Evolutionary conservation across 169 alveolate species (phyloP).

Genomic region (Plasmodium vivax): DNA sequence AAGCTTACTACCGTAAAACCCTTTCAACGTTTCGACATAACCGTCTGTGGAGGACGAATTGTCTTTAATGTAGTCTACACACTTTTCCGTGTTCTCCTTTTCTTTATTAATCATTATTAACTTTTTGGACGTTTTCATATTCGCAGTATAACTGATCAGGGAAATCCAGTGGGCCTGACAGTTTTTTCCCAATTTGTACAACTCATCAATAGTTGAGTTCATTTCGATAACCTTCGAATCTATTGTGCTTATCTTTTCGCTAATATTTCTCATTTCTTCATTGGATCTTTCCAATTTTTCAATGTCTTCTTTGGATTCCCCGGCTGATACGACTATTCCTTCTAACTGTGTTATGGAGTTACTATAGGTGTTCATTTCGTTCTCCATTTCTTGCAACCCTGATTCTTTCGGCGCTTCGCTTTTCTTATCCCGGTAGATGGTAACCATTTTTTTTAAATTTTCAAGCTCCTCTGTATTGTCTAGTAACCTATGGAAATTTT

Average conservation of each 20-base stretch:
- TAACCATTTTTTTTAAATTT: background rate
- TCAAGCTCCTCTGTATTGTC: background rate
- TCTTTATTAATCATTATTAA: conserved; percentile 6
- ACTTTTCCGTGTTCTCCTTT: background rate
- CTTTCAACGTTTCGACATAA: background rate
- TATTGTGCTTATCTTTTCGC: background rate
- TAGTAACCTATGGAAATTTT: background rate
- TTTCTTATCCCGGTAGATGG: background rate
- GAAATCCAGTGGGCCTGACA: conserved; percentile 12
- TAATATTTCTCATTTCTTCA: background rate
- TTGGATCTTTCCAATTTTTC: background rate
- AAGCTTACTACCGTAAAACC: background rate
- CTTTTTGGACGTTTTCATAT: background rate
- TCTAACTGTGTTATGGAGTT: background rate
- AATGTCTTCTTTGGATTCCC: background rate
- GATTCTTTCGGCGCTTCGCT: background rate
- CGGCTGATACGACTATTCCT: background rate
- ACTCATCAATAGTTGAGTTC: background rate
- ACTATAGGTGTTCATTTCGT: background rate
- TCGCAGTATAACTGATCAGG: background rate
- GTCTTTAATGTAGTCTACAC: background rate
- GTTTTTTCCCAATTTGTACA: background rate
- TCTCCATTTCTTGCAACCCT: background rate
- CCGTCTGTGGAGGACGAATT: background rate
- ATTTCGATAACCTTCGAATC: background rate